Percentiles rank a stretch among this genome's conserved stretches.
Conservation (phyloP, 306 rosid genomes). For the Vigna reflexopilosa region DNA sequence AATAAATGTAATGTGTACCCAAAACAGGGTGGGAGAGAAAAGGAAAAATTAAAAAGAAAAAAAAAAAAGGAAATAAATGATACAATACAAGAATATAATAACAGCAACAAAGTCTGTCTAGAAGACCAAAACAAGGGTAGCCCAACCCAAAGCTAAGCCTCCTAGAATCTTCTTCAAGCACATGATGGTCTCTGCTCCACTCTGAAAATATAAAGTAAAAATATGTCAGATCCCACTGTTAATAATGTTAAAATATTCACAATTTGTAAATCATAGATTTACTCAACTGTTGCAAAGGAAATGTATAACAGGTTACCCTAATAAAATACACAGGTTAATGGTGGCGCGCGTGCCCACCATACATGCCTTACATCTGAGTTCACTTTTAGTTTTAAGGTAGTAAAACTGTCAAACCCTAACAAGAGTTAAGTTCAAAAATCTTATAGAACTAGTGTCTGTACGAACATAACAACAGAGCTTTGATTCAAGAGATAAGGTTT, state of each 20-base stretch:
- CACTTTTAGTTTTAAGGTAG: background rate
- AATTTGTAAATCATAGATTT: background rate
- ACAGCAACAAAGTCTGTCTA: slow-evolving; percentile 47
- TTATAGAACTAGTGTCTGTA: background rate
- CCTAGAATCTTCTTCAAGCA: slow-evolving; percentile 63
- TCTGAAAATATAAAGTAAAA: slow-evolving; percentile 52
- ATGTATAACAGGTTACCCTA: background rate
- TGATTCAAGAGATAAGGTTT: background rate
- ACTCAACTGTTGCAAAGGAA: background rate
- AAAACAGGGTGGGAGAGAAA: slow-evolving; percentile 24
- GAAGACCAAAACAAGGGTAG: slow-evolving; percentile 56
- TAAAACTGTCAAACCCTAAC: slow-evolving; percentile 2
- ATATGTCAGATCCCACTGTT: slow-evolving; percentile 2
- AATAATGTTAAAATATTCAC: background rate
- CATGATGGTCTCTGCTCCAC: slow-evolving; percentile 64
- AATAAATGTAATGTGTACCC: slow-evolving; percentile 45
- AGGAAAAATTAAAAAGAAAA: background rate
- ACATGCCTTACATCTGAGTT: background rate
- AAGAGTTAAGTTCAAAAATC: background rate
- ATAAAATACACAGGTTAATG: background rate
- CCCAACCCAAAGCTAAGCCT: slow-evolving; percentile 72
- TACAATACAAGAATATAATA: slow-evolving; percentile 47
- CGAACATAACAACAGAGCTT: too few relatives aligned
- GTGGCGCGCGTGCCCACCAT: slow-evolving; percentile 57
- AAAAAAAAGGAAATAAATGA: slow-evolving; percentile 3